These are phyloP conservation scores for Eragrostis curvula DNA, from an alignment of 176 grass and related monocot species.

Conservation along the genomic window DNA sequence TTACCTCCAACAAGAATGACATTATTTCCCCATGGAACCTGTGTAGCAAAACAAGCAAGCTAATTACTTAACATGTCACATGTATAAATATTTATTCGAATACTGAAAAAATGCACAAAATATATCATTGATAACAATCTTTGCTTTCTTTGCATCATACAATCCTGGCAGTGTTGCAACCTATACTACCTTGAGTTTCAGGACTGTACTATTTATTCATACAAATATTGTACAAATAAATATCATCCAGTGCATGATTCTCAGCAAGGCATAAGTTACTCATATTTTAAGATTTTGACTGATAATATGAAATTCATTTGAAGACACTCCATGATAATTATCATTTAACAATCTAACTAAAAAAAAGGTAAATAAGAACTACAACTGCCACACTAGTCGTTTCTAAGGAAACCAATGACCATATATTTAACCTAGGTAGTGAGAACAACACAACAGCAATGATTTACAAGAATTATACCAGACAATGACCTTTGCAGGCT, in stretches of 20 bases:
- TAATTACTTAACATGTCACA: conserved; percentile 1
- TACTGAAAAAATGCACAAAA: background rate
- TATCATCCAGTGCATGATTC: background rate
- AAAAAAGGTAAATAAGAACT: background rate
- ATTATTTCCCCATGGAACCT: conserved; percentile 83
- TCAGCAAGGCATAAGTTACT: background rate
- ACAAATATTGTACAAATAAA: background rate
- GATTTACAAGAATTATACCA: conserved; percentile 70
- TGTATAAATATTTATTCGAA: conserved; percentile 27
- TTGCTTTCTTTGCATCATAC: background rate
- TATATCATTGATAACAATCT: background rate
- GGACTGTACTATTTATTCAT: background rate
- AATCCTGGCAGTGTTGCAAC: background rate
- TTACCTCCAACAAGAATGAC: conserved; percentile 91
- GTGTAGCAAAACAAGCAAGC: conserved; percentile 23
- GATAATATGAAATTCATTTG: no score
- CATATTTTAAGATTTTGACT: no score
- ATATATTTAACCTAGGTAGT: conserved; percentile 16
- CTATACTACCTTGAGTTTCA: background rate
- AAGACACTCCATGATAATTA: no score
- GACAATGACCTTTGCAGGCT: conserved; percentile 92
- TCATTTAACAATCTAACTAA: no score
- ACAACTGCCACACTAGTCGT: background rate
- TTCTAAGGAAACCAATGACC: background rate
- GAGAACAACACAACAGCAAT: conserved; percentile 1